Percentiles rank a stretch among this genome's conserved stretches.
phyloP scores from a whole-genome alignment of 108 stramenopile species.

The Pseudonitzschia pungens region DNA sequence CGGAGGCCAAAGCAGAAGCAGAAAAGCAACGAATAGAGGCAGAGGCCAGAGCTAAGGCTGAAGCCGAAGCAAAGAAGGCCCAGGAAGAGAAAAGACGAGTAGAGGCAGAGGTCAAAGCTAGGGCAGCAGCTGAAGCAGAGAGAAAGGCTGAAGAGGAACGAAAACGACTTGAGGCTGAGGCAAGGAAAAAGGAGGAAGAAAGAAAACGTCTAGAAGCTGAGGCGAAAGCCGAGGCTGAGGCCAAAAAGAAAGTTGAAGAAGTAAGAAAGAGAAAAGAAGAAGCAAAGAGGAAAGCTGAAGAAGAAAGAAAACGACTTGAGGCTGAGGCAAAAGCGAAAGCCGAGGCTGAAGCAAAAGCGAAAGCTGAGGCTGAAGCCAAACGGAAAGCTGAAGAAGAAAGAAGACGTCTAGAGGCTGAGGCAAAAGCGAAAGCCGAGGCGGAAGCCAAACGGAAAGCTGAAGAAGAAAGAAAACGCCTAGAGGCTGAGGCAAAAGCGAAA shows the following conservation, averaged over 20 bases:
- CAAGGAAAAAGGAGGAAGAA: background rate
- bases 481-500: too few species aligned
- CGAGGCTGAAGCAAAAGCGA: too few species aligned
- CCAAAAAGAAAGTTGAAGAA: background rate
- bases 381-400: too few species aligned
- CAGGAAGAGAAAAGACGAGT: constrained; percentile 1
- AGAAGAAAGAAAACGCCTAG: too few species aligned
- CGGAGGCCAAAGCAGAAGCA: background rate
- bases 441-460: too few species aligned
- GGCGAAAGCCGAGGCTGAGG: constrained; percentile 3
- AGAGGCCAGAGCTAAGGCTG: background rate
- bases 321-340: background rate
- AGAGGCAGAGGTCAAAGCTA: background rate
- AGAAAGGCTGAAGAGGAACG: background rate
- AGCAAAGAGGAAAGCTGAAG: constrained; percentile 11
- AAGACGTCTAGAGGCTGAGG: too few species aligned
- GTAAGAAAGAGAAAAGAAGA: background rate
- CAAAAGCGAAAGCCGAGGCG: too few species aligned
- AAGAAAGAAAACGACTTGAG: constrained; percentile 2
- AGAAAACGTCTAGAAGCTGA: background rate
- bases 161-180: constrained; percentile 8
- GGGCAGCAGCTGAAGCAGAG: background rate
- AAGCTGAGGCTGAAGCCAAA: too few species aligned
- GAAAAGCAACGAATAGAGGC: background rate
- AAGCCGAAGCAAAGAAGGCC: background rate